A percentile compares a stretch with the other conserved stretches of the same genome.
Evolutionary conservation across 768 basidiomycete species (phyloP).

Genomic region (Hericium erinaceus): DNA sequence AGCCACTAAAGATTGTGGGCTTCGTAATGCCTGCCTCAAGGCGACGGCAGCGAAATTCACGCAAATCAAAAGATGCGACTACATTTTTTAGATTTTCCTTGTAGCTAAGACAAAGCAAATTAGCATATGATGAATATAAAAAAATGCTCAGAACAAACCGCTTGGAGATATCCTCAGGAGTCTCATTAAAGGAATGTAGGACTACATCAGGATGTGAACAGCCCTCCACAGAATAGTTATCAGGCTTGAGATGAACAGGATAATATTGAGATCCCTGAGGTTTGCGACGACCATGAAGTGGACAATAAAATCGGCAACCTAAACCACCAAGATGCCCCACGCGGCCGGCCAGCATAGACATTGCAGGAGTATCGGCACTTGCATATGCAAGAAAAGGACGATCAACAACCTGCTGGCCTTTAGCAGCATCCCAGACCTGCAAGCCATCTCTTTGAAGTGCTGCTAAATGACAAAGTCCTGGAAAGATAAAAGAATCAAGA

Average conservation of each 20-base stretch:
- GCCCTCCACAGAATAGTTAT: neutral
- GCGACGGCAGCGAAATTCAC: neutral
- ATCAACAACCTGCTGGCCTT: neutral
- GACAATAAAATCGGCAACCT: slow-evolving; percentile 21
- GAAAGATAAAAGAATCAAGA: slow-evolving; percentile 20
- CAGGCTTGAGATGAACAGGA: slow-evolving; percentile 8
- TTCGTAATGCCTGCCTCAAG: neutral
- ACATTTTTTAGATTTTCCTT: too few relatives aligned
- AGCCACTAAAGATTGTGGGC: neutral
- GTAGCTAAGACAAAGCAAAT: too few relatives aligned
- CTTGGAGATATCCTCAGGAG: too few relatives aligned
- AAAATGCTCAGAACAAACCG: too few relatives aligned
- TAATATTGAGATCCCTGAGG: slow-evolving; percentile 24
- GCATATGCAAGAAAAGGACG: slow-evolving; percentile 13
- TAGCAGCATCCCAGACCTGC: slow-evolving; percentile 16
- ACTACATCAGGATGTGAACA: too few relatives aligned
- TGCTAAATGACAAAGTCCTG: slow-evolving; percentile 25
- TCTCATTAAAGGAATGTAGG: too few relatives aligned
- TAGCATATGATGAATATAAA: too few relatives aligned
- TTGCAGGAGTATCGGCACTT: slow-evolving; percentile 26
- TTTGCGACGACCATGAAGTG: slow-evolving; percentile 22
- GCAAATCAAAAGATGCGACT: too few relatives aligned
- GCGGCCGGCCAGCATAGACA: slow-evolving; percentile 23
- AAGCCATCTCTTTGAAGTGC: slow-evolving; percentile 21
- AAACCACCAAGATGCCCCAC: slow-evolving; percentile 26